A percentile compares a stretch with the other conserved stretches of the same genome.
These are phyloP conservation scores for Yarrowia galli DNA, from an alignment of 1,139 yeast genomes.

Conservation along the genomic window DNA sequence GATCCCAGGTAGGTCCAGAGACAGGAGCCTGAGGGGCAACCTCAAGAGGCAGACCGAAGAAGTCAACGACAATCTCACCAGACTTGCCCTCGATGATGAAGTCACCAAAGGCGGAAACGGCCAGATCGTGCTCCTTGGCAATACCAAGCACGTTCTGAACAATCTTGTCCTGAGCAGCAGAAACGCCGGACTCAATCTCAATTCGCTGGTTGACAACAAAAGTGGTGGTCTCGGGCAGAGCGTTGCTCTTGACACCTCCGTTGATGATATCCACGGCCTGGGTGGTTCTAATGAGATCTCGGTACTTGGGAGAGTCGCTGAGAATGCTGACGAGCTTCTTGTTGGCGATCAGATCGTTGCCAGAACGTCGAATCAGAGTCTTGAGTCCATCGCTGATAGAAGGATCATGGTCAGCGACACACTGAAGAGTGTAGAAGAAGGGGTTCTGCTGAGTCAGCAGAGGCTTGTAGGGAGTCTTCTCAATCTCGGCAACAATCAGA, in stretches of 20 bases:
- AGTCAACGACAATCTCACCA: slow-evolving; percentile 40
- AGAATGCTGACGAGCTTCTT: slow-evolving; percentile 42
- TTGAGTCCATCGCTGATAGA: slow-evolving; percentile 43
- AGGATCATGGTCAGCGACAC: slow-evolving; percentile 45
- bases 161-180: slow-evolving; percentile 54
- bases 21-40: slow-evolving; percentile 68
- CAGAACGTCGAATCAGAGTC: slow-evolving; percentile 42
- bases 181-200: slow-evolving; percentile 59
- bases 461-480: slow-evolving; percentile 58
- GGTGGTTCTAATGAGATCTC: slow-evolving; percentile 63
- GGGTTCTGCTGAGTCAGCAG: slow-evolving; percentile 62
- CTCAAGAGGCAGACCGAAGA: slow-evolving; percentile 50
- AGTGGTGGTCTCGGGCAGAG: slow-evolving; percentile 72
- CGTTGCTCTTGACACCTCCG: slow-evolving; percentile 78
- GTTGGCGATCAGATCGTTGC: slow-evolving; percentile 42
- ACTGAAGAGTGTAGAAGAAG: slow-evolving; percentile 55
- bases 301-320: slow-evolving; percentile 39
- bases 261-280: slow-evolving; percentile 71
- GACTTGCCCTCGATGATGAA: slow-evolving; percentile 40
- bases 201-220: slow-evolving; percentile 66
- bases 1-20: slow-evolving; percentile 60
- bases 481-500: slow-evolving; percentile 61
- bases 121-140: slow-evolving; percentile 59
- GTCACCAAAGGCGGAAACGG: slow-evolving; percentile 54
- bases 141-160: slow-evolving; percentile 53